Evolutionary conservation across 164 flowering plant species (phyloP).

Genomic region (Echeveria elegans): DNA sequence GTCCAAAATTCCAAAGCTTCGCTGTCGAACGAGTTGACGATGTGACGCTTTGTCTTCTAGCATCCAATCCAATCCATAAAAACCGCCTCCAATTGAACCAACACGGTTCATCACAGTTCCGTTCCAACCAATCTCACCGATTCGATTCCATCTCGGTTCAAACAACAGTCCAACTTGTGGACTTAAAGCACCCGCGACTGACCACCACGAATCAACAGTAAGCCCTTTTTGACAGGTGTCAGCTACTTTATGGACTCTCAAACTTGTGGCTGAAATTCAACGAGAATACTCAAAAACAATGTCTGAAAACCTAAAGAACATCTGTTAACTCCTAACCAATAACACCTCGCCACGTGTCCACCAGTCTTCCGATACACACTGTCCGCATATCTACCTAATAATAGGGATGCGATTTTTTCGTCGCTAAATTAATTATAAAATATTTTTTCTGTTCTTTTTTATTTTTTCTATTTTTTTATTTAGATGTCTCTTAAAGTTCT

Average conservation of each 20-base stretch:
- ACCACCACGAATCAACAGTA: not conserved
- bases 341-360: not conserved
- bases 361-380: not conserved
- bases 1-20: not conserved
- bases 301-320: too few species aligned
- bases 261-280: not conserved
- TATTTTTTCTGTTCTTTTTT: too few species aligned
- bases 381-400: conserved; percentile 2
- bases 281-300: not conserved
- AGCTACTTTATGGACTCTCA: not conserved
- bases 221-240: not conserved
- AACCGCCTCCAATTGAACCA: not conserved
- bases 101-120: not conserved
- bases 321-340: too few species aligned
- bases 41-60: not conserved
- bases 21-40: not conserved
- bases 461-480: too few species aligned
- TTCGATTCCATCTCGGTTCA: not conserved
- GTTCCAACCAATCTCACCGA: not conserved
- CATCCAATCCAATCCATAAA: too few species aligned
- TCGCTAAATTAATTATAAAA: too few species aligned
- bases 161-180: not conserved
- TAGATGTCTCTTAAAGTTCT: too few species aligned
- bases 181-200: not conserved
- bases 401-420: too few species aligned